Evolutionary conservation across 495 filamentous ascomycete genomes (phyloP), one percentile per base, ranked within the genome.

Genomic region (Paragyromitra xinjiangensis): DNA sequence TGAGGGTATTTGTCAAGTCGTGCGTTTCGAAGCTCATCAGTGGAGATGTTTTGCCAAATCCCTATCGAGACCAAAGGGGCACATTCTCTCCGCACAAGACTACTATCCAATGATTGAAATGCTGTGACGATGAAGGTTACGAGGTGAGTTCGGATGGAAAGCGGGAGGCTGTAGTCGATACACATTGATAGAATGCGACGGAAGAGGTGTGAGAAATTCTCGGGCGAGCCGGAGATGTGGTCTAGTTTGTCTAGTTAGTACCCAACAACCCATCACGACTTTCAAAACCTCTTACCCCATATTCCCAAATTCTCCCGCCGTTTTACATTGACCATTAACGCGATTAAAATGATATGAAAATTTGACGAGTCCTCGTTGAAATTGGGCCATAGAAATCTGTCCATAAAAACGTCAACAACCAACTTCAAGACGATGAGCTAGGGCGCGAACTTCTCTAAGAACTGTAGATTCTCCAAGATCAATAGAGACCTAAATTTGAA

Each of bases 11-110:
- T 90, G 44, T 91, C 88, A 62, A 98, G 86, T 48, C 89, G 87
- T 55, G 83, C 85, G 65, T 94, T 90, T 72, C 93, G 87, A 51
- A 89, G 88, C 65, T 82, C 78, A 55, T 90, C 88, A 73, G 88
- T 92, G 24, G 92, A 92, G 39, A 99, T 84, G 79, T 97, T 95
- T 79, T 97, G 92, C 95, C 95, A 98, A 79, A 96, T 92, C 1
- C 93, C 92, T 78, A 99, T 97, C 0, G 93, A 94, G 53, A 99
- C 95, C 50, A 99, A 86, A 11, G 95, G 93, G 53, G 94, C 96
- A 84, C 95, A 98, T 85, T 99, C 95, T 82, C 97, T 98, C 61
- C 95, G 89, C 39, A 98, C 92, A 63, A 97, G 87, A 24, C 87
- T 88, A 84, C 91, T 97, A 80, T 99, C 95, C 19, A 98, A 88